phyloP scores from a whole-genome alignment of 257 asterid genomes.

The Gentiana macrophylla region DNA sequence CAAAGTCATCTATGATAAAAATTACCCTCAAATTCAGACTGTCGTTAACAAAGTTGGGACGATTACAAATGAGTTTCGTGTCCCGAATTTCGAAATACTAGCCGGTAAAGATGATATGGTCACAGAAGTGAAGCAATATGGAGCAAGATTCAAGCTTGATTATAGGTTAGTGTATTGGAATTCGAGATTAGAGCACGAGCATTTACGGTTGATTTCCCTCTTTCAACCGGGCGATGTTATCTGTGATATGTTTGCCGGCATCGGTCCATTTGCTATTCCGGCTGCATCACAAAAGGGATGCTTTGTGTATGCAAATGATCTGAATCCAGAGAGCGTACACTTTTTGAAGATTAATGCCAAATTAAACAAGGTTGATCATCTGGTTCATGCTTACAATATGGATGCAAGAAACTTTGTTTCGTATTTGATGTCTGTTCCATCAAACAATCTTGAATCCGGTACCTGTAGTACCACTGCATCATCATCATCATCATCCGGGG shows the following conservation, averaged over 20 bases:
- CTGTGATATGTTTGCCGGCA: slow-evolving; percentile 94
- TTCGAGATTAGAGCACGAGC: slow-evolving; percentile 94
- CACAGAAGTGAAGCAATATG: slow-evolving; percentile 83
- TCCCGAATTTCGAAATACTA: slow-evolving; percentile 85
- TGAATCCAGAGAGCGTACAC: slow-evolving; percentile 76
- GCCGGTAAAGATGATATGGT: slow-evolving; percentile 80
- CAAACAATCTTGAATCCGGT: slow-evolving; percentile 29
- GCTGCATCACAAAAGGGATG: slow-evolving; percentile 89
- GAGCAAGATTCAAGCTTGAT: slow-evolving; percentile 92
- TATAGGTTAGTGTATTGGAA: slow-evolving; percentile 94
- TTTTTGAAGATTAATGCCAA: slow-evolving; percentile 80
- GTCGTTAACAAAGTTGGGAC: slow-evolving; percentile 83
- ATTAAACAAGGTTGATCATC: slow-evolving; percentile 62
- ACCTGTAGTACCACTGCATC: slow-evolving; percentile 10
- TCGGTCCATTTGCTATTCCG: slow-evolving; percentile 94
- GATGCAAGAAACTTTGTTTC: slow-evolving; percentile 71
- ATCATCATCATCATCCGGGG: slow-evolving; percentile 22
- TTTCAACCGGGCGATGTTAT: slow-evolving; percentile 62
- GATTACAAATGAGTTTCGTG: slow-evolving; percentile 82
- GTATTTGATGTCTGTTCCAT: slow-evolving; percentile 47
- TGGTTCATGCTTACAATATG: slow-evolving; percentile 61
- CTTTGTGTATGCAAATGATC: slow-evolving; percentile 77
- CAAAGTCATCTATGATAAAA: slow-evolving; percentile 87
- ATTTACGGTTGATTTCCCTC: slow-evolving; percentile 60
- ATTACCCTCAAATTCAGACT: slow-evolving; percentile 83